phyloP scores from a whole-genome alignment of 495 filamentous ascomycete genomes.

The Penicillium malachiteum region DNA sequence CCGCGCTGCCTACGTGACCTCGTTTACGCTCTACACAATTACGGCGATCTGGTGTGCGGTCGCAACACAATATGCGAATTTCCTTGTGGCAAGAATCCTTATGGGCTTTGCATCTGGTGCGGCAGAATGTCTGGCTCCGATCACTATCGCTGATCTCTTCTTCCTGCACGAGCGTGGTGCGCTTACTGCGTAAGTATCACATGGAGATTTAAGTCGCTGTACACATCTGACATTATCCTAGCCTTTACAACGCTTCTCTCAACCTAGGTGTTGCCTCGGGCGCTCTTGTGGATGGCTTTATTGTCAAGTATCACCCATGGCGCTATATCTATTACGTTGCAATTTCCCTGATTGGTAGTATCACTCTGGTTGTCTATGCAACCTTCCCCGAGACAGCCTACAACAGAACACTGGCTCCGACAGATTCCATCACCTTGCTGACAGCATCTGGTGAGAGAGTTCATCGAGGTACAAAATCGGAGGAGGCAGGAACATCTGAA shows the following conservation, averaged over 20 bases:
- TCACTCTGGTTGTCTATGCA: slow-evolving; percentile 46
- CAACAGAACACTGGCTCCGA: slow-evolving; percentile 20
- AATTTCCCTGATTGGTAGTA: slow-evolving; percentile 40
- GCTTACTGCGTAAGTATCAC: slow-evolving; percentile 35
- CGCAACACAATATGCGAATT: slow-evolving; percentile 41
- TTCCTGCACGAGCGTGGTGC: slow-evolving; percentile 58
- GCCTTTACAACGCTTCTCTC: slow-evolving; percentile 46
- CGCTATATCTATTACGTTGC: slow-evolving; percentile 52
- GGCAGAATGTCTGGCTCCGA: slow-evolving; percentile 50
- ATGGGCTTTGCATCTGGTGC: slow-evolving; percentile 53
- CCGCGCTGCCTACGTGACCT: slow-evolving; percentile 50
- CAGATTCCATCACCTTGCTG: slow-evolving; percentile 6
- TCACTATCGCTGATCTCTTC: slow-evolving; percentile 57
- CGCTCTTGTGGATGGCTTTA: slow-evolving; percentile 50
- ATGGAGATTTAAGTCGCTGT: too few relatives aligned
- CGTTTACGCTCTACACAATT: slow-evolving; percentile 45
- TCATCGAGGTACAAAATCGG: slow-evolving; percentile 1
- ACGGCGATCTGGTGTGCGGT: slow-evolving; percentile 46
- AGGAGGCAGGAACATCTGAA: not conserved
- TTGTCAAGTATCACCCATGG: slow-evolving; percentile 50
- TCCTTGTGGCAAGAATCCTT: slow-evolving; percentile 46
- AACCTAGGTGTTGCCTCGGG: slow-evolving; percentile 45
- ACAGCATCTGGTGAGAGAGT: slow-evolving; percentile 10
- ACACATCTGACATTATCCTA: not conserved
- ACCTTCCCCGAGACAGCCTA: slow-evolving; percentile 56